These are phyloP conservation scores for Cutaneotrichosporon sp. DNA, from an alignment of 1,284 basidiomycete genomes.

Conservation along the genomic window DNA sequence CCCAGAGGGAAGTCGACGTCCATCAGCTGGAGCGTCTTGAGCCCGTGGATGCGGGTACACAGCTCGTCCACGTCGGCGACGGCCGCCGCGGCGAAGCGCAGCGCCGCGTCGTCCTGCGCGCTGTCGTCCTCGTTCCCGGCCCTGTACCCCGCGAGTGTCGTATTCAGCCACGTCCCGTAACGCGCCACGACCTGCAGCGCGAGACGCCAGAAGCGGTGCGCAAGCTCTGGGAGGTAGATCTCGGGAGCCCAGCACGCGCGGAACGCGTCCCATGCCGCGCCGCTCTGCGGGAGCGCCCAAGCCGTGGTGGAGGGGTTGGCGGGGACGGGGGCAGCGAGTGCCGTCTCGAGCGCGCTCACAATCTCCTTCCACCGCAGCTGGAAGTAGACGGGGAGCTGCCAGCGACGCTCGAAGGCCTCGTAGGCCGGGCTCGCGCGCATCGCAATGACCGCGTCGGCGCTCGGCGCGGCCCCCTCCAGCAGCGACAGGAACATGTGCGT, in stretches of 20 bases:
- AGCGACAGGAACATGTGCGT: constrained; percentile 82
- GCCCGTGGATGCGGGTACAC: constrained; percentile 15
- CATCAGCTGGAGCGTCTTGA: constrained; percentile 11
- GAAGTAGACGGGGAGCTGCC: constrained; percentile 97
- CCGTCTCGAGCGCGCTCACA: constrained; percentile 70
- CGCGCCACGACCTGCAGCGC: constrained; percentile 80
- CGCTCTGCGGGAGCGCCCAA: constrained; percentile 60
- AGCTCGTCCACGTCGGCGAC: constrained; percentile 42
- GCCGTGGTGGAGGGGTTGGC: constrained; percentile 1
- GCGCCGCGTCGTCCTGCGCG: constrained; percentile 59
- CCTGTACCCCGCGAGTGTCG: constrained; percentile 49
- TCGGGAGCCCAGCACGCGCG: constrained; percentile 79
- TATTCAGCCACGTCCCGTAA: constrained; percentile 72
- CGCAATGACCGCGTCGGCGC: constrained; percentile 64
- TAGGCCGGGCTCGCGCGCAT: constrained; percentile 75
- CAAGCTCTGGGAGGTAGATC: constrained; percentile 76
- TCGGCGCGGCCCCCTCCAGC: constrained; percentile 79
- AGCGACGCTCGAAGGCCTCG: constrained; percentile 73
- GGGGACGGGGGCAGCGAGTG: constrained; percentile 51
- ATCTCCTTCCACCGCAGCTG: constrained; percentile 98
- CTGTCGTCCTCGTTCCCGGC: constrained; percentile 52
- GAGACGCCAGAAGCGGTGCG: constrained; percentile 81
- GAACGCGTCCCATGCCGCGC: constrained; percentile 71
- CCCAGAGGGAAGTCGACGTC: constrained; percentile 17
- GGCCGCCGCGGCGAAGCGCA: constrained; percentile 36